phyloP scores from a whole-genome alignment of 1,284 basidiomycete species.

The Apiotrichum gracile region DNA sequence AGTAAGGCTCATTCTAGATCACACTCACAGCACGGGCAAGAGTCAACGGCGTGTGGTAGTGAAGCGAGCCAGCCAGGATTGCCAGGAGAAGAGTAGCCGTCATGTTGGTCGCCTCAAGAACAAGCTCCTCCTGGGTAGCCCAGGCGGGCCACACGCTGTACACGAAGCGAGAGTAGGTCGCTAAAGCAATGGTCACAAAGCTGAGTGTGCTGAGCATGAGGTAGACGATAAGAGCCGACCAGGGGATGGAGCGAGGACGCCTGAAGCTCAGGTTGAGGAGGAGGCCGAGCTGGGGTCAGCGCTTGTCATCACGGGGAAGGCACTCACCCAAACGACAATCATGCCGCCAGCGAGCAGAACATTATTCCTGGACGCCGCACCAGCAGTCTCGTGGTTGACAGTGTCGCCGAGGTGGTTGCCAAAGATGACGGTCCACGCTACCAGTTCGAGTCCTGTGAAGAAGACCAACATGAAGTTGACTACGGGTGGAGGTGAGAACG shows the following conservation, averaged over 20 bases:
- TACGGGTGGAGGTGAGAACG: constrained; percentile 2
- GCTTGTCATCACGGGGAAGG: neutral
- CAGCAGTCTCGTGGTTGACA: neutral
- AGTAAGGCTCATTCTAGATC: neutral
- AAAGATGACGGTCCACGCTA: constrained; percentile 31
- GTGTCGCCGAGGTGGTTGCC: constrained; percentile 21
- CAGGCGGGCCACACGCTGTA: constrained; percentile 25
- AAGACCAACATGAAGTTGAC: constrained; percentile 19
- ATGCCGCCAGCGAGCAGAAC: constrained; percentile 23
- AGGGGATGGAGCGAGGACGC: constrained; percentile 36
- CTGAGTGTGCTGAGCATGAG: constrained; percentile 25
- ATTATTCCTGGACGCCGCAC: neutral
- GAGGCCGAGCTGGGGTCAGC: constrained; percentile 1
- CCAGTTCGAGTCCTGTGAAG: constrained; percentile 22
- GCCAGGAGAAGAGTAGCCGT: constrained; percentile 20
- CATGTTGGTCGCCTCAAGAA: constrained; percentile 27
- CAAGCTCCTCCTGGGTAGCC: constrained; percentile 22
- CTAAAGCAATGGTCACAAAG: constrained; percentile 21
- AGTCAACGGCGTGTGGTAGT: constrained; percentile 30
- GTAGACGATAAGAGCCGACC: constrained; percentile 30
- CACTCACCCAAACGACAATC: constrained; percentile 40
- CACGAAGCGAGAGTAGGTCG: constrained; percentile 23
- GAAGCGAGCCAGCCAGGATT: constrained; percentile 23
- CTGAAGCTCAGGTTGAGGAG: neutral
- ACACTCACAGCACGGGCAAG: constrained; percentile 29